Conservation (phyloP, 108 stramenopile genomes). For the Pseudonitzschia pungens region DNA sequence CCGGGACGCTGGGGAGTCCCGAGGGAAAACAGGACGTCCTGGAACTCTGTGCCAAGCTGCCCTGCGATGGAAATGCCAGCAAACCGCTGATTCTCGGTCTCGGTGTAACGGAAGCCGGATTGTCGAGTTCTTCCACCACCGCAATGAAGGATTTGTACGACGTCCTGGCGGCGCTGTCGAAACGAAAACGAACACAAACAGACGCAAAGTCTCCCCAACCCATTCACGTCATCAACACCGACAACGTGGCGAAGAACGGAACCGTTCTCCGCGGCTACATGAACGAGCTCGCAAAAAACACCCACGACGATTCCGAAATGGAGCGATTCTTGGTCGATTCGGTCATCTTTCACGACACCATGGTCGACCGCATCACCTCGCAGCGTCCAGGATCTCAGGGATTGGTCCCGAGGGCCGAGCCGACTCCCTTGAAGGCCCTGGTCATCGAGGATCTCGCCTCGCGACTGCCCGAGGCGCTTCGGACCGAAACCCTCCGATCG, state of each 20-base stretch:
- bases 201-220: constrained; percentile 18
- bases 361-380: constrained; percentile 93
- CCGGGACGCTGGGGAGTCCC: constrained; percentile 60
- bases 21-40: constrained; percentile 50
- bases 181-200: neutral
- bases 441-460: constrained; percentile 67
- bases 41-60: constrained; percentile 12
- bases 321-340: constrained; percentile 42
- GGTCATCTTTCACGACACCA: constrained; percentile 80
- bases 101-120: constrained; percentile 89
- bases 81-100: constrained; percentile 67
- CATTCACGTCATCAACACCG: constrained; percentile 79
- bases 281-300: constrained; percentile 33
- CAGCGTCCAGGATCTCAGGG: constrained; percentile 47
- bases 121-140: constrained; percentile 52
- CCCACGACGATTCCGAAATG: neutral
- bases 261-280: constrained; percentile 62
- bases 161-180: constrained; percentile 32
- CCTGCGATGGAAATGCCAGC: neutral
- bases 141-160: constrained; percentile 74
- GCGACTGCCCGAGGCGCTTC: constrained; percentile 11
- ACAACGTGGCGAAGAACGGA: constrained; percentile 90
- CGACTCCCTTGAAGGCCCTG: constrained; percentile 78
- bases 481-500: constrained; percentile 31
- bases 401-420: constrained; percentile 77